Conservation (phyloP, 805 yeast species). For the Kodamaea kaohsiungensis region DNA sequence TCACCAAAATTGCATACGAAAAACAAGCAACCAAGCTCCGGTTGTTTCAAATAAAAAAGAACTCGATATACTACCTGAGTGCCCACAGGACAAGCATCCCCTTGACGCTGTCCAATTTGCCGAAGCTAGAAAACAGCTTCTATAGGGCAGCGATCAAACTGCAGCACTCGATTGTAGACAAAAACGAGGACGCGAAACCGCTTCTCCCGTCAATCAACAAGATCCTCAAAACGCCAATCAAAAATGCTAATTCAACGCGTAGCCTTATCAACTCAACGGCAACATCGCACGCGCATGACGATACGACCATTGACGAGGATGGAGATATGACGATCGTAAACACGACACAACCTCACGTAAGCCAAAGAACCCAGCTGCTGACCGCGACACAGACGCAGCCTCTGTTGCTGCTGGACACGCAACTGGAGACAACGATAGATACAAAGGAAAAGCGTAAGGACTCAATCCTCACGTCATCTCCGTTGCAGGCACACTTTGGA, state of each 20-base stretch:
- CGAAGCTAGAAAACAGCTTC: slow-evolving; percentile 6
- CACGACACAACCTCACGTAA: slow-evolving; percentile 11
- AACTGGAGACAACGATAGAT: slow-evolving; percentile 5
- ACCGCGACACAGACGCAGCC: not conserved
- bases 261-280: slow-evolving; percentile 14
- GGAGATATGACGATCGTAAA: slow-evolving; percentile 22
- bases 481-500: slow-evolving; percentile 34
- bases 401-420: slow-evolving; percentile 2
- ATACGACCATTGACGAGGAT: slow-evolving; percentile 25
- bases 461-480: slow-evolving; percentile 33
- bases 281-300: slow-evolving; percentile 14
- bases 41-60: slow-evolving; percentile 39
- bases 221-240: slow-evolving; percentile 46
- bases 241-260: slow-evolving; percentile 28
- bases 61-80: slow-evolving; percentile 30
- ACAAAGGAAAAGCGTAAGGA: slow-evolving; percentile 15
- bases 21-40: slow-evolving; percentile 24
- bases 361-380: slow-evolving; percentile 1
- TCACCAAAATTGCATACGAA: slow-evolving; percentile 25
- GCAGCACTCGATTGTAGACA: not conserved
- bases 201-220: slow-evolving; percentile 43
- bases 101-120: slow-evolving; percentile 10
- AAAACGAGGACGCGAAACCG: slow-evolving; percentile 14
- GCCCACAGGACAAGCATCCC: slow-evolving; percentile 7
- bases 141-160: slow-evolving; percentile 1